These are phyloP conservation scores for Nothophaeocryptopus gaeumannii DNA, from an alignment of 2,329 filamentous ascomycete species.

Conservation along the genomic window DNA sequence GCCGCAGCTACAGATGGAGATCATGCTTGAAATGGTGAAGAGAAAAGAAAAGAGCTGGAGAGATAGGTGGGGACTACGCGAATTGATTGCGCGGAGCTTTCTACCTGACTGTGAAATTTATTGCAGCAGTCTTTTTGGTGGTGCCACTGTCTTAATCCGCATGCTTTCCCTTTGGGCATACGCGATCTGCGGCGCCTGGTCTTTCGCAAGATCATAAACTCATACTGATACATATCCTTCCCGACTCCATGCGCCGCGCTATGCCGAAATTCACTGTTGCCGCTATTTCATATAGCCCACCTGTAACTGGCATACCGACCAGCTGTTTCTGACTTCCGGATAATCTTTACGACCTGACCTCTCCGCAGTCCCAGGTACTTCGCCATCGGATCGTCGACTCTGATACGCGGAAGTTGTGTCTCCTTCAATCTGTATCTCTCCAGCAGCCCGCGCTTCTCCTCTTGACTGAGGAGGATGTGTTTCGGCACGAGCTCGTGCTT, in stretches of 20 bases:
- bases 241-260: slow-evolving; percentile 19
- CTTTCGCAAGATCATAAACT: not conserved
- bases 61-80: too few species aligned
- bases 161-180: not conserved
- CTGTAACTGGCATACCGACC: slow-evolving; percentile 95
- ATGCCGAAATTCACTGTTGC: slow-evolving; percentile 10
- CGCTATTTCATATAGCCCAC: slow-evolving; percentile 51
- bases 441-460: slow-evolving; percentile 83
- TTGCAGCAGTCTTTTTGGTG: too few species aligned
- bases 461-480: slow-evolving; percentile 82
- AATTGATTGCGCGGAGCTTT: too few species aligned
- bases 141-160: too few species aligned
- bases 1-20: too few species aligned
- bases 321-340: slow-evolving; percentile 89
- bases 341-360: slow-evolving; percentile 97
- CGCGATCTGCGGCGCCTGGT: not conserved
- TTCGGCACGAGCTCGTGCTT: slow-evolving; percentile 94
- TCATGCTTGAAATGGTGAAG: too few species aligned
- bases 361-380: slow-evolving; percentile 86
- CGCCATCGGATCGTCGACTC: slow-evolving; percentile 87
- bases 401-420: slow-evolving; percentile 89
- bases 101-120: too few species aligned
- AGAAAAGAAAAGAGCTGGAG: too few species aligned
- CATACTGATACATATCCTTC: slow-evolving; percentile 8
- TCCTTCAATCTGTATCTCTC: slow-evolving; percentile 94